phyloP scores from a whole-genome alignment of 2,329 filamentous ascomycete species.

The Xylariaceae sp. region DNA sequence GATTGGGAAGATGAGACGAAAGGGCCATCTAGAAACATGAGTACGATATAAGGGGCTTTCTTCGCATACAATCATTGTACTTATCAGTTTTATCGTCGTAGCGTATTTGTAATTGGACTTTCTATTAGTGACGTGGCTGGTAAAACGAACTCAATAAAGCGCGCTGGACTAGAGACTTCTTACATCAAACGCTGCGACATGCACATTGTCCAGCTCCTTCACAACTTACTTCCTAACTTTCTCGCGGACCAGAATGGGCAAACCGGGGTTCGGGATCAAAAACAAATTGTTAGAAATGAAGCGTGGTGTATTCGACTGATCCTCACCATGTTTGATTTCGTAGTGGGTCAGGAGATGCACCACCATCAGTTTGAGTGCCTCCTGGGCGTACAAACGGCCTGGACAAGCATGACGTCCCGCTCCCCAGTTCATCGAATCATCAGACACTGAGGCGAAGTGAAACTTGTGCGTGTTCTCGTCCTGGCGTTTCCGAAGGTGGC shows the following conservation, averaged over 20 bases:
- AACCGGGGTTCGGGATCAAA: not conserved
- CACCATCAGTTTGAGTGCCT: constrained; percentile 14
- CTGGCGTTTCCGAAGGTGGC: constrained; percentile 3
- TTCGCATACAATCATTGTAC: too few relatives aligned
- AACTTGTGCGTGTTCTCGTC: constrained; percentile 4
- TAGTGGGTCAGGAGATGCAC: constrained; percentile 10
- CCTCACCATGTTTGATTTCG: constrained; percentile 1
- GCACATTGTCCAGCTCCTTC: too few relatives aligned
- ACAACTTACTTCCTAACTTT: not conserved
- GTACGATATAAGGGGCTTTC: too few relatives aligned
- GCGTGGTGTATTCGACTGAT: not conserved
- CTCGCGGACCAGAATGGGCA: constrained; percentile 2
- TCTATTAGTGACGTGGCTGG: too few relatives aligned
- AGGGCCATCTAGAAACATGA: too few relatives aligned
- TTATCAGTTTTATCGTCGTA: too few relatives aligned
- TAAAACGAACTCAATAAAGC: too few relatives aligned
- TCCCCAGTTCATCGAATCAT: constrained; percentile 11
- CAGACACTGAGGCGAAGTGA: constrained; percentile 14
- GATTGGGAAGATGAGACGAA: too few relatives aligned
- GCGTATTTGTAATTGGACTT: too few relatives aligned
- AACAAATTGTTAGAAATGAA: constrained; percentile 5
- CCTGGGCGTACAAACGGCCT: constrained; percentile 11
- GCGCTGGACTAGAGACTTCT: too few relatives aligned
- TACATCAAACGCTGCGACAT: too few relatives aligned
- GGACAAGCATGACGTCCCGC: constrained; percentile 10